A percentile compares a stretch with the other conserved stretches of the same genome.
Conservation (phyloP, 2,329 filamentous ascomycete genomes). For the Pseudopyricularia cyperi region DNA sequence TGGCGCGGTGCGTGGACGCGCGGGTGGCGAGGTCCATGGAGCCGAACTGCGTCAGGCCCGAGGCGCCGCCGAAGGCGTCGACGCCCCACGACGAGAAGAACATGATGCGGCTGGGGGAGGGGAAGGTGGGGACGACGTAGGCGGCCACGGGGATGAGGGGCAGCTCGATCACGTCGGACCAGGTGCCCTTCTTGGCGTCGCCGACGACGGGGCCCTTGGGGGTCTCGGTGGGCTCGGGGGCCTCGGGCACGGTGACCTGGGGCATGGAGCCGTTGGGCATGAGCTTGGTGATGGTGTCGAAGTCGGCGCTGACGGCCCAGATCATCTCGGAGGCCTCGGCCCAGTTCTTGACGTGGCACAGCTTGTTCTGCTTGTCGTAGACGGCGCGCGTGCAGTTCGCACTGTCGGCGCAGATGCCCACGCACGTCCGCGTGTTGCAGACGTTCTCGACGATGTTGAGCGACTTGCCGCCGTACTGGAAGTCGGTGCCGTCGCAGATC, state of each 20-base stretch:
- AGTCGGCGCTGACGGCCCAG: background rate
- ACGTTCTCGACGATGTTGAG: background rate
- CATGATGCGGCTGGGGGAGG: conserved; percentile 11
- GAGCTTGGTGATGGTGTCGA: background rate
- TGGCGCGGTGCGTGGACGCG: background rate
- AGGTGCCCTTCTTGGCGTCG: conserved; percentile 9
- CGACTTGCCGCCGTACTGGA: background rate
- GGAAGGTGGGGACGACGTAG: conserved; percentile 13
- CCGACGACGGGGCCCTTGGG: conserved; percentile 4
- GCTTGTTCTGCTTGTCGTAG: conserved; percentile 1
- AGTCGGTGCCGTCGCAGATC: conserved; percentile 1
- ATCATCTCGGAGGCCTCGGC: background rate
- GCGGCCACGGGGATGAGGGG: conserved; percentile 15
- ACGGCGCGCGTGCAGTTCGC: background rate
- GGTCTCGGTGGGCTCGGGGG: background rate
- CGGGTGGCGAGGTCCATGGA: conserved; percentile 83
- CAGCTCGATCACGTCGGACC: conserved; percentile 13
- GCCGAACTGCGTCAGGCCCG: conserved; percentile 61
- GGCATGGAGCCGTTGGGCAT: background rate
- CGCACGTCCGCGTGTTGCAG: background rate
- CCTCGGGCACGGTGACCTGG: background rate
- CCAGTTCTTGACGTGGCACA: background rate
- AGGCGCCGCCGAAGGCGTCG: conserved; percentile 10
- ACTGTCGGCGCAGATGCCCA: background rate
- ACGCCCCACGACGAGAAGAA: conserved; percentile 13